A percentile compares a stretch with the other conserved stretches of the same genome.
Conservation (phyloP, 768 basidiomycete genomes). For the Tricholoma flavovirens region DNA sequence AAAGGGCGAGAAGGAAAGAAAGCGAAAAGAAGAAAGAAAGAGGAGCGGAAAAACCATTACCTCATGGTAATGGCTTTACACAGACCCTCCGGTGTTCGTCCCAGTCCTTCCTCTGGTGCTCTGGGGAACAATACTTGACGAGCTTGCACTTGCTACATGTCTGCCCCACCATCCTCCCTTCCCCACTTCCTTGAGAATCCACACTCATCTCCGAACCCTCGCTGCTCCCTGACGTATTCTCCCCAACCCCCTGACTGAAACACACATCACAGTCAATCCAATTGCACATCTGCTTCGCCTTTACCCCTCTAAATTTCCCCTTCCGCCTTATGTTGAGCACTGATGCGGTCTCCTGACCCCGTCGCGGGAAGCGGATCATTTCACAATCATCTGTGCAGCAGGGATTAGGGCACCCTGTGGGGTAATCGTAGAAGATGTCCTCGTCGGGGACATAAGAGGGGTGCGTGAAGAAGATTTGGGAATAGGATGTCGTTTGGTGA, state of each 20-base stretch:
- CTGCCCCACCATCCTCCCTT: conserved; percentile 39
- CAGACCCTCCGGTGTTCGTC: conserved; percentile 73
- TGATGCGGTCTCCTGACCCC: conserved; percentile 54
- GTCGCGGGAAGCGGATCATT: conserved; percentile 73
- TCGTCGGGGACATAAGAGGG: conserved; percentile 63
- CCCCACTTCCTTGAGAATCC: conserved; percentile 22
- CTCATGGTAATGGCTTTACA: conserved; percentile 20
- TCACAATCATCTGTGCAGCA: conserved; percentile 79
- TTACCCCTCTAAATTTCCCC: conserved; percentile 44
- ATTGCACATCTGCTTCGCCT: conserved; percentile 67
- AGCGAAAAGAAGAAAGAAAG: conserved; percentile 1
- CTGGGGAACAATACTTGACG: conserved; percentile 71
- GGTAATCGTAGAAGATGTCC: conserved; percentile 72
- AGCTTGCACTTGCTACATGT: conserved; percentile 74
- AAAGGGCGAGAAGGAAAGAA: neutral
- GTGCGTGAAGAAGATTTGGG: conserved; percentile 77
- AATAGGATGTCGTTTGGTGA: conserved; percentile 75
- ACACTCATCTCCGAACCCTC: conserved; percentile 40
- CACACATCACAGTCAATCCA: conserved; percentile 71
- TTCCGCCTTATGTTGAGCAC: conserved; percentile 61
- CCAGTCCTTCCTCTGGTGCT: conserved; percentile 76
- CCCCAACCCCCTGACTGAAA: conserved; percentile 42
- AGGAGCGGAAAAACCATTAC: neutral
- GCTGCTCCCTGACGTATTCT: conserved; percentile 27
- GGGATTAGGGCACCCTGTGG: conserved; percentile 73